Percentiles rank a stretch among this genome's conserved stretches.
These are phyloP conservation scores for Lichina pygmaea DNA, from an alignment of 495 filamentous ascomycete genomes.

Conservation along the genomic window DNA sequence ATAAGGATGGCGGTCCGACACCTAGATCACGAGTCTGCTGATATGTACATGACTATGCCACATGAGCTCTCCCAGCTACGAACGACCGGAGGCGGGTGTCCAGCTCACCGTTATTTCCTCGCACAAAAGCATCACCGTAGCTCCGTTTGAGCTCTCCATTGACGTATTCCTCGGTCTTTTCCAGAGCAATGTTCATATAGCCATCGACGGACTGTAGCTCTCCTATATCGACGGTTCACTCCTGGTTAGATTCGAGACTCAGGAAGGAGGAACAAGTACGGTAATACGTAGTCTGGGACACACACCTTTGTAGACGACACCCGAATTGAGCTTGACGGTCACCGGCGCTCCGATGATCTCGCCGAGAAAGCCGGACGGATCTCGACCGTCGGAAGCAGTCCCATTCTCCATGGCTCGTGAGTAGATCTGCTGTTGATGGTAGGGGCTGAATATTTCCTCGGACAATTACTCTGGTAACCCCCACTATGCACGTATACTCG, in stretches of 20 bases:
- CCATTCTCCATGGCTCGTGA: constrained; percentile 43
- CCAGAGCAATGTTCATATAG: constrained; percentile 96
- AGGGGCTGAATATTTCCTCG: no score
- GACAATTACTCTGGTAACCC: no score
- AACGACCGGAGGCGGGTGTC: neutral
- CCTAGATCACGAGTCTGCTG: constrained; percentile 1
- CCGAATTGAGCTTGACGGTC: constrained; percentile 86
- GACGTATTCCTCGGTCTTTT: constrained; percentile 79
- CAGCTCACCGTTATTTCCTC: constrained; percentile 71
- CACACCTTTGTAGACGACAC: constrained; percentile 81
- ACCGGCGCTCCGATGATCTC: constrained; percentile 84
- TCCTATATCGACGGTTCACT: constrained; percentile 19
- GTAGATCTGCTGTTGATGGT: neutral
- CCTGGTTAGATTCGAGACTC: neutral
- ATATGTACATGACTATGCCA: constrained; percentile 3
- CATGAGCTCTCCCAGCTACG: neutral
- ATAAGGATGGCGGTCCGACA: no score
- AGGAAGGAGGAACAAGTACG: neutral
- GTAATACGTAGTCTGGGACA: neutral
- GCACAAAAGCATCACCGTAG: constrained; percentile 88
- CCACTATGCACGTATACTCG: no score
- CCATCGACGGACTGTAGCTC: constrained; percentile 92
- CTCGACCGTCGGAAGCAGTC: constrained; percentile 37
- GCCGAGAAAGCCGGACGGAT: constrained; percentile 70
- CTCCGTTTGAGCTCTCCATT: constrained; percentile 51